Evolutionary conservation across 441 rosid species (phyloP), one percentile per base, ranked within the genome.

Genomic region (Eutrema salsugineum): DNA sequence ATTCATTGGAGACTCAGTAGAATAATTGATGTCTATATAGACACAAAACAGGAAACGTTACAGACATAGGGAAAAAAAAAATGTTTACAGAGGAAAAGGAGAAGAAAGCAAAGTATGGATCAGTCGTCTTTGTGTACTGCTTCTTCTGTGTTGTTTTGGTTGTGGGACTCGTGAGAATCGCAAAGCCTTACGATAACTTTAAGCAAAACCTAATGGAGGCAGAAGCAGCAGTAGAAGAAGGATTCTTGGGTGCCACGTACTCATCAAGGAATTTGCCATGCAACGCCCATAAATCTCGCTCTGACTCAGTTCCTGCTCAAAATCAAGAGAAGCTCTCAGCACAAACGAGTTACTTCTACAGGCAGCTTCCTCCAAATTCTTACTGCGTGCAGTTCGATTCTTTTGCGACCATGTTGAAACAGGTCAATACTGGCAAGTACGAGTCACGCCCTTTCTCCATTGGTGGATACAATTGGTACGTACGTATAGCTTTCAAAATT

Each of bases 381-480:
- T 68, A 68, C 56, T 68, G 72, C 36, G 35, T 68, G 6, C 56
- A 55, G 72, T 42, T 68, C 20, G 2, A 43, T 22, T 68, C 72
- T 56, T 68, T 56, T 43, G 32, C 22, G 0, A 55, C 64, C 32
- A 8, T 68, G 54, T 3, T n/a, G 11, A 55, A 42, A 12, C 43
- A 30, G n/a, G 43, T 33, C 22, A 32, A 56, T 8, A 44, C 19
- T 14, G 64, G 14, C 22, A 44, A 30, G 64, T 55, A 30, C 11
- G 72, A 55, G 55, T 68, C 72, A 43, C 72, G 46, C 5, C 64
- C 72, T 55, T 68, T 68, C 44, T 11, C 63, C 5, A 19, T 11
- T 3, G 72, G 63, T 20, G 72, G 72, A 32, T 44, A 68, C 44
- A 56, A 56, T 3, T 68, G 72, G 72, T 68, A 68, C 9, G 72